Base-by-base conservation (phyloP, 2,329 filamentous ascomycete genomes). In the Penicillium sumatraense region DNA sequence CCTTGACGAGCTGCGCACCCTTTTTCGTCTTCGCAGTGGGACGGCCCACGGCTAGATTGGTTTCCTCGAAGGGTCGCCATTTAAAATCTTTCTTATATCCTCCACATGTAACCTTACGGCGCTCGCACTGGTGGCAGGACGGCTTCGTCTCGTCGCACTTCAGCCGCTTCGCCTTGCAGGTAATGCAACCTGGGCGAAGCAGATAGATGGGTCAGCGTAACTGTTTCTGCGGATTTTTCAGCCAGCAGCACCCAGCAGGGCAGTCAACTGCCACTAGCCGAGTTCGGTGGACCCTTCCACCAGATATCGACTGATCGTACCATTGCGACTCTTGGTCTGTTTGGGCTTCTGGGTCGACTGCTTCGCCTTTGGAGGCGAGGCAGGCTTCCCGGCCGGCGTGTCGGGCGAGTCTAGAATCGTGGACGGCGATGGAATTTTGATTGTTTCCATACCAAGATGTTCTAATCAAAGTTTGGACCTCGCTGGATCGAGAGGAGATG, bases 51-150 rank as follows among this genome's bases (percentile, higher is more conserved):
- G 67, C 73, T 59, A 86, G 79, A 51, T 76, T 85, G 44, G 83
- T 80, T 61, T 89, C 86, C 66, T 87, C 86, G 63, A 89, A 89
- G 0, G 86, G 82, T 49, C 86, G 80, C 88, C 88, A 90, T 78
- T 90, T 89, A 75, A 89, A 90, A 70, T 89, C 85, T 70, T 89
- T 90, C 71, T 86, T 88, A 74, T 90, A 90, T 31, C 88, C 88
- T 55, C 87, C 87, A 68, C 88, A 90, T 3, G 77, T 70, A 20
- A 90, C 86, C 59, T 82, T 85, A 50, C 87, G 80, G 63, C 83
- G 84, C 42, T 84, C 78, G 68, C 87, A 89, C 75, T 89, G 86
- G 55, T 84, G 78, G 65, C 87, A 89, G 20, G 79, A 81, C 0
- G 87, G 88, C 62, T 90, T 89, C 42, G 83, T 84, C 75, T 90